A percentile compares a stretch with the other conserved stretches of the same genome.
Evolutionary conservation across 2,329 filamentous ascomycete genomes (phyloP).

Genomic region (Trichothecium sympodiale): DNA sequence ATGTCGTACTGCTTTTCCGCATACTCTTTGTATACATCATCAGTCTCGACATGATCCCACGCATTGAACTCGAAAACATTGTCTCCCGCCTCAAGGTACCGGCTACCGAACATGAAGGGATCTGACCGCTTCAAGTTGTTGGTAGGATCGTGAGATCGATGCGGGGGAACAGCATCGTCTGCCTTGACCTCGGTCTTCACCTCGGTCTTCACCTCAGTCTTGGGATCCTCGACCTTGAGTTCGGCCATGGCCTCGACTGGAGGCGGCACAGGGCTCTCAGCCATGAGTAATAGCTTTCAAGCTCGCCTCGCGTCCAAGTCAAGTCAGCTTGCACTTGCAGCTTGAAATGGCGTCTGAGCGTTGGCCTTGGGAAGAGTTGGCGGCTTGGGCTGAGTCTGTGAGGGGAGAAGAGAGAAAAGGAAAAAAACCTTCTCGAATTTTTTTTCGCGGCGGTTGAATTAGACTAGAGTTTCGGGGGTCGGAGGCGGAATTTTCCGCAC

Average conservation of each 20-base stretch:
- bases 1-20: conserved; percentile 73
- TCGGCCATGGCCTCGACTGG: conserved; percentile 13
- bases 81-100: conserved; percentile 71
- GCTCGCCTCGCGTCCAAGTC: neutral
- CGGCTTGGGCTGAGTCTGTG: neutral
- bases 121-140: conserved; percentile 78
- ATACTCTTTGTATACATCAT: conserved; percentile 78
- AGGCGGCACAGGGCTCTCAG: conserved; percentile 2
- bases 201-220: conserved; percentile 1
- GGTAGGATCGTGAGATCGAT: conserved; percentile 59
- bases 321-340: neutral
- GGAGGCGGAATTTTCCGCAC: too few relatives aligned
- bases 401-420: conserved; percentile 4
- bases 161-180: conserved; percentile 31
- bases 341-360: neutral
- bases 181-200: conserved; percentile 7
- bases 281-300: neutral
- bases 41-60: conserved; percentile 95
- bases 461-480: too few relatives aligned
- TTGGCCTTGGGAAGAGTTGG: neutral
- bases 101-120: conserved; percentile 91
- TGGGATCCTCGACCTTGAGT: conserved; percentile 8
- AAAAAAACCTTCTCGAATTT: conserved; percentile 4
- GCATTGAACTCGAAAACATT: conserved; percentile 96
- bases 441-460: too few relatives aligned